Conservation (phyloP, 345 rosid species). For the Brassica rapa region DNA sequence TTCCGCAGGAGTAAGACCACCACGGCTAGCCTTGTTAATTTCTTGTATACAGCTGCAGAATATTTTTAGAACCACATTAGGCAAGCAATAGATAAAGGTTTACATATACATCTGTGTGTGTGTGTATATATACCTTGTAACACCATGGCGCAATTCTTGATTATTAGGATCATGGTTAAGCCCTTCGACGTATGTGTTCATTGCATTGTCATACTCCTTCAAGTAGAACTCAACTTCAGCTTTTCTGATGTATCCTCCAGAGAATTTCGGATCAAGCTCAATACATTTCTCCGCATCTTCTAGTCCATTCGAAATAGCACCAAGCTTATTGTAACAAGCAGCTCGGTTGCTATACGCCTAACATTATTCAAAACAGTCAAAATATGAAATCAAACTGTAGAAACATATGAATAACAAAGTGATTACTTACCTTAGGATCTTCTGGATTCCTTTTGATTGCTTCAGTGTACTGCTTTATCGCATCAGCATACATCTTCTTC, state of each 20-base stretch:
- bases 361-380: slow-evolving; percentile 6
- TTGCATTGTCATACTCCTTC: slow-evolving; percentile 87
- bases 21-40: slow-evolving; percentile 81
- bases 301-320: slow-evolving; percentile 87
- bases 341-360: slow-evolving; percentile 46
- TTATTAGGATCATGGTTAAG: background rate
- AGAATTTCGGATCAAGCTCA: slow-evolving; percentile 85
- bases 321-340: slow-evolving; percentile 88
- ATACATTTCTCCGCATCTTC: slow-evolving; percentile 96
- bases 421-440: slow-evolving; percentile 60
- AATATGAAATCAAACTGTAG: background rate
- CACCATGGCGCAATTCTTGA: slow-evolving; percentile 56
- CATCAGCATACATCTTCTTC: slow-evolving; percentile 86
- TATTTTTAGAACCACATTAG: background rate
- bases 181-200: slow-evolving; percentile 70
- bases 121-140: slow-evolving; percentile 54
- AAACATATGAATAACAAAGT: slow-evolving; percentile 1
- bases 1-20: slow-evolving; percentile 84
- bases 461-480: slow-evolving; percentile 84
- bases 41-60: slow-evolving; percentile 71
- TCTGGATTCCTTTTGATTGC: slow-evolving; percentile 82
- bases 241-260: slow-evolving; percentile 69
- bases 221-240: slow-evolving; percentile 56
- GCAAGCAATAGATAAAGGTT: background rate
- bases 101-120: background rate